Evolutionary conservation across 1,284 basidiomycete species (phyloP).

Genomic region (Cryptococcus depauperatus): DNA sequence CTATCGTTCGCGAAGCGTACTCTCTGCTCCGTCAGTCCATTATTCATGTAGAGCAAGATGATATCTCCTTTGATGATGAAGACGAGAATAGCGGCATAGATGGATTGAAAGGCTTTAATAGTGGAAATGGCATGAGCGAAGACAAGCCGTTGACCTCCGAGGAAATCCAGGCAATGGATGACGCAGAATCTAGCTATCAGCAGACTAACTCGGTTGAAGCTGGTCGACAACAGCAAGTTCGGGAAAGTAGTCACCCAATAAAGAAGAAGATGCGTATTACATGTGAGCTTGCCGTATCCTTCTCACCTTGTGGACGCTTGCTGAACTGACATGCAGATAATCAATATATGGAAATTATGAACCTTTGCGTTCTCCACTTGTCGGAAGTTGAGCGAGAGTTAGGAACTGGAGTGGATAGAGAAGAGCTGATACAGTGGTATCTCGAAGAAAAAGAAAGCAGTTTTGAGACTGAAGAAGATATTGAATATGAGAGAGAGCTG

Average conservation of each 20-base stretch:
- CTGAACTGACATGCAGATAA: constrained; percentile 51
- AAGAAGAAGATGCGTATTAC: constrained; percentile 84
- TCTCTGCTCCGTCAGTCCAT: constrained; percentile 90
- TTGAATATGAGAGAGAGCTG: constrained; percentile 86
- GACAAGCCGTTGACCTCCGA: constrained; percentile 52
- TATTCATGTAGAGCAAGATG: constrained; percentile 98
- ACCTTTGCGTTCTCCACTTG: constrained; percentile 69
- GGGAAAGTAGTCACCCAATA: constrained; percentile 26
- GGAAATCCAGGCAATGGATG: constrained; percentile 49
- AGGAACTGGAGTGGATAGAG: constrained; percentile 69
- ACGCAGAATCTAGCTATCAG: constrained; percentile 36
- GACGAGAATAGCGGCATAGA: constrained; percentile 52
- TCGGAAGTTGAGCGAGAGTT: constrained; percentile 67
- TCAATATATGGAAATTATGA: constrained; percentile 84
- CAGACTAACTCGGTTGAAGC: constrained; percentile 45
- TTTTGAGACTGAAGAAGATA: constrained; percentile 72
- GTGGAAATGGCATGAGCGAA: constrained; percentile 32
- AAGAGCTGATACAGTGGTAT: constrained; percentile 94
- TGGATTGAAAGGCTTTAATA: constrained; percentile 32
- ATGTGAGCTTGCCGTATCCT: constrained; percentile 29
- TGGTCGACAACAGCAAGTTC: constrained; percentile 35
- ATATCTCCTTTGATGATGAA: constrained; percentile 94
- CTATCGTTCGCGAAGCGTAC: constrained; percentile 92
- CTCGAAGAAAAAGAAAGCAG: constrained; percentile 80
- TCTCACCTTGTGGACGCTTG: neutral